Evolutionary conservation across 352 stramenopile species (phyloP), one percentile per base, ranked within the genome.

Genomic region (Albugo candida): DNA sequence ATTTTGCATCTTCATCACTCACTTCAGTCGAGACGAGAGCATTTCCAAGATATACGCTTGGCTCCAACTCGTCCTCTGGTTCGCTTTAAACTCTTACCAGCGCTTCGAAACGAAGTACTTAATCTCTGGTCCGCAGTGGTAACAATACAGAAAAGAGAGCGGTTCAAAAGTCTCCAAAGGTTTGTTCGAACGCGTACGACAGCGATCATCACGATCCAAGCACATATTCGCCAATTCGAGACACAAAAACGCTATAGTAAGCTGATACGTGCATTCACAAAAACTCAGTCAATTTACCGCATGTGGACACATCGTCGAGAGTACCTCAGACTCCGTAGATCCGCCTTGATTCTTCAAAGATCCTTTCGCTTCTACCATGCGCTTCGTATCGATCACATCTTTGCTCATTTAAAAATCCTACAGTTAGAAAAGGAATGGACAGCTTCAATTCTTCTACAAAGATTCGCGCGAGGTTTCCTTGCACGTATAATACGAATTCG

Each of bases 31-130:
- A 64, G 59, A 17, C 63, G 54, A 38, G 58, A 52, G 2, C 45
- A 63, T 2, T 41, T 87, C 5, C 58, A 63, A 8, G 74, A 91
- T 54, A 56, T 84, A 11, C 77, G 65, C 41, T 59, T 91, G 1
- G 59, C 64, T 13, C 56, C 65, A 19, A 48, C 50, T 18, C 59
- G 56, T 16, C 8, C 38, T n/a, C 47, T 84, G 0, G 8, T 31
- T 37, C 13, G 0, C 85, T 78, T 46, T 41, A 47, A 1, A 62
- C 86, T 45, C 72, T 66, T 12, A 39, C 37, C 8, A 60, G 73
- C 20, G 57, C 24, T 89, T 19, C 73, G 76, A 11, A 47, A 65
- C 14, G 60, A 83, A 24, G 59, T 67, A 13, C 60, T 73, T n/a
- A 51, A 49, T n/a, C 40, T 83, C 13, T 91, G 77, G 77, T 46